These are phyloP conservation scores for Incumbomyces lentus DNA, from an alignment of 2,329 filamentous ascomycete genomes.

Conservation along the genomic window DNA sequence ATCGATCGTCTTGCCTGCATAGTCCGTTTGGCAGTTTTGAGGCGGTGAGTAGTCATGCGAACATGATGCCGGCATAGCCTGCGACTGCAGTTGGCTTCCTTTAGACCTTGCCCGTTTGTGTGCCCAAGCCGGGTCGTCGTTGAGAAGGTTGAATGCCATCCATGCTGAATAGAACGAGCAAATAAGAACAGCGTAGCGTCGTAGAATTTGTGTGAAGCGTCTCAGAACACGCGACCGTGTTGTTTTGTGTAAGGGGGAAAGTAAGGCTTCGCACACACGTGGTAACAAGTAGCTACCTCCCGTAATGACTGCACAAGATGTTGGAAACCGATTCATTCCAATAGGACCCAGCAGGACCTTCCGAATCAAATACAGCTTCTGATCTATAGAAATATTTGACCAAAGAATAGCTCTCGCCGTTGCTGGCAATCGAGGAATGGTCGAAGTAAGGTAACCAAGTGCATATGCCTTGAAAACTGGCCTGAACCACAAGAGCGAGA, in stretches of 20 bases:
- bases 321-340: conserved; percentile 21
- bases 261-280: conserved; percentile 21
- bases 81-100: conserved; percentile 7
- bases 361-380: conserved; percentile 25
- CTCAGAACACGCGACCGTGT: conserved; percentile 4
- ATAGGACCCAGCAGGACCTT: conserved; percentile 17
- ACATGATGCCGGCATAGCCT: conserved; percentile 6
- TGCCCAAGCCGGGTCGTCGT: conserved; percentile 23
- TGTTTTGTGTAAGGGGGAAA: conserved; percentile 17
- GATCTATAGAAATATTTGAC: conserved; percentile 24
- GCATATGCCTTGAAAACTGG: conserved; percentile 37
- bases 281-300: conserved; percentile 42
- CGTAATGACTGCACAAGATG: conserved; percentile 38
- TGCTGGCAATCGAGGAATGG: conserved; percentile 36
- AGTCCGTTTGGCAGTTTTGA: conserved; percentile 22
- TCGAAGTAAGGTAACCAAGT: conserved; percentile 38
- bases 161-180: conserved; percentile 40
- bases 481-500: conserved; percentile 6
- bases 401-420: conserved; percentile 27
- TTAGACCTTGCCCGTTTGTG: conserved; percentile 15
- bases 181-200: conserved; percentile 28
- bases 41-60: conserved; percentile 13
- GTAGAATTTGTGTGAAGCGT: conserved; percentile 14
- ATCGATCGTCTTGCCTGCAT: conserved; percentile 67
- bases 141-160: conserved; percentile 40